A percentile compares a stretch with the other conserved stretches of the same genome.
Conservation (phyloP, 345 rosid genomes). For the Psidium friedrichsthalianum region DNA sequence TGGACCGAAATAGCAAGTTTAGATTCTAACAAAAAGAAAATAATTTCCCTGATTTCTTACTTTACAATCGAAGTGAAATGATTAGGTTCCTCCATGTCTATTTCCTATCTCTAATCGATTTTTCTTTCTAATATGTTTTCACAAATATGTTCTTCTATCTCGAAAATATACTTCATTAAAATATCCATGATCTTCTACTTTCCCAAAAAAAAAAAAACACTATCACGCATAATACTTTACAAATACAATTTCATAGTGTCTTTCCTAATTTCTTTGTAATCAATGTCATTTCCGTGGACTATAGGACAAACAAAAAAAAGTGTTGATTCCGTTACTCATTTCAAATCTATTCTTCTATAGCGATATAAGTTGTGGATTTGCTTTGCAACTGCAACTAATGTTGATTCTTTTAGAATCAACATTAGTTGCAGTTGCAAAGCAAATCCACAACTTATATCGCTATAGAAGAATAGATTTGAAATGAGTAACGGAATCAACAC, state of each 20-base stretch:
- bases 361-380: neutral
- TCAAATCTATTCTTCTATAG: neutral
- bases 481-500: neutral
- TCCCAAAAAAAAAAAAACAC: neutral
- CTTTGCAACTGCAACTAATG: neutral
- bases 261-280: neutral
- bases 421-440: neutral
- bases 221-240: too few species aligned
- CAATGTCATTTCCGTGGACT: neutral
- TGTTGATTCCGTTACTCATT: neutral
- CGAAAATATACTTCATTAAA: neutral
- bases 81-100: neutral
- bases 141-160: neutral
- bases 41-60: neutral
- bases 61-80: neutral
- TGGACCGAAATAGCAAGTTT: neutral
- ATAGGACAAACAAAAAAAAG: neutral
- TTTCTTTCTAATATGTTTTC: neutral
- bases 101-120: neutral
- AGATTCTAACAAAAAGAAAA: neutral
- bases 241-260: neutral
- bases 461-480: neutral
- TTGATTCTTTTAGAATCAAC: neutral
- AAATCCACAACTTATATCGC: neutral
- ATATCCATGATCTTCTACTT: neutral